Percentiles rank a stretch among this genome's conserved stretches.
These are phyloP conservation scores for Haplosporangium sp. DNA, from an alignment of 371 early-diverging fungal genomes.

Conservation along the genomic window DNA sequence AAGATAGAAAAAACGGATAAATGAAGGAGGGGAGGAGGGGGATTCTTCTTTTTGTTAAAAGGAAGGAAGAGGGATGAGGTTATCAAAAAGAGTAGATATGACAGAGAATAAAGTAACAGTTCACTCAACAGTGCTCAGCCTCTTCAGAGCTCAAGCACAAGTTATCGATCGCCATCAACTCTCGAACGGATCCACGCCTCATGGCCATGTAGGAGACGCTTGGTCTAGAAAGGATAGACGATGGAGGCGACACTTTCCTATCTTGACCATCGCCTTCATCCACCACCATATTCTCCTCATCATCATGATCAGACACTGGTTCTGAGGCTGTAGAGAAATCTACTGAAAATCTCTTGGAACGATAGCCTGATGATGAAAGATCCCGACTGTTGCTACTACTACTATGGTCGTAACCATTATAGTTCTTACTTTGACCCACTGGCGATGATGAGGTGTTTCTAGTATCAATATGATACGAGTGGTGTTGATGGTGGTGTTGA, in stretches of 20 bases:
- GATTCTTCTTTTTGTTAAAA: too few relatives aligned
- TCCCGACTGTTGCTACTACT: conserved; percentile 10
- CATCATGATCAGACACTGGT: conserved; percentile 34
- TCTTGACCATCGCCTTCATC: conserved; percentile 1
- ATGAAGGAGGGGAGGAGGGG: too few relatives aligned
- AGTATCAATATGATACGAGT: conserved; percentile 40
- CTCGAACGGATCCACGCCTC: conserved; percentile 50
- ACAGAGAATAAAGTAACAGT: too few relatives aligned
- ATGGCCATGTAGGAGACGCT: conserved; percentile 30
- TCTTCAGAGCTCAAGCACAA: conserved; percentile 51
- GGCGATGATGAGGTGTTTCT: conserved; percentile 13
- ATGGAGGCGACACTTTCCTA: conserved; percentile 1
- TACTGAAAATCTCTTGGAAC: conserved; percentile 39
- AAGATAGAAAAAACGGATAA: neutral
- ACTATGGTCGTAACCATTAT: conserved; percentile 17
- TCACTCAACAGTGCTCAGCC: conserved; percentile 4
- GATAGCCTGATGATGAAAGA: conserved; percentile 9
- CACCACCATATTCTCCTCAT: conserved; percentile 34
- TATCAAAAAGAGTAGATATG: too few relatives aligned
- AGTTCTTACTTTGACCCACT: conserved; percentile 29
- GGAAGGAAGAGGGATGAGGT: too few relatives aligned
- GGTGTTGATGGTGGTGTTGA: conserved; percentile 13
- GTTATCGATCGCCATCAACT: conserved; percentile 51
- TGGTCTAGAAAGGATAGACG: conserved; percentile 6
- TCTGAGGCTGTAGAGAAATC: conserved; percentile 40